Evolutionary conservation across 352 stramenopile species (phyloP), one percentile per base, ranked within the genome.

Genomic region (Pythium rishiriense): DNA sequence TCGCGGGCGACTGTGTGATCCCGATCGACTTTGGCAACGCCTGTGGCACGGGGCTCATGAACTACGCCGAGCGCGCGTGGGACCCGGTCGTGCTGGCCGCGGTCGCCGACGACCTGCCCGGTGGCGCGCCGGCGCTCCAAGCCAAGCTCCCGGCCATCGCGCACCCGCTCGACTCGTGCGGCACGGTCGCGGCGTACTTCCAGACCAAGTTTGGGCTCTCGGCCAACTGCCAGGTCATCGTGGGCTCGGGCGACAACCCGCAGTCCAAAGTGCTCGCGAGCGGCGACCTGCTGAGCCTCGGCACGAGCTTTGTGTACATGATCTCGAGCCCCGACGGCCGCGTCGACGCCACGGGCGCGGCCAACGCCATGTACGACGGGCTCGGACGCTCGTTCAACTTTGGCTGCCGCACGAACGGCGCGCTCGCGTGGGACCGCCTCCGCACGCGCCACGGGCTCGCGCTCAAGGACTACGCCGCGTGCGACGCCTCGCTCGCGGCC

Each of bases 251-350:
- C 25, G 46, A 52, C 46, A 52, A 52, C 46, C 46, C 46, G 14
- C 46, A 52, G 46, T 52, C 46, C 46, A 52, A 52, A 17, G 46
- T 52, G 14, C 46, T 52, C 15, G 46, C 46, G 25, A 31, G 24
- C 14, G 46, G 46, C 14, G 46, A 52, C 29, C 26, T 52, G 25
- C 19, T 52, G 26, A 52, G 46, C 46, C 46, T 52, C 25, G 46
- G 46, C 24, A 52, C 46, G 4, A 52, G 46, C 46, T 52, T 52
- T 39, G 46, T 52, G 25, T 52, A 52, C 17, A 52, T 52, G 46
- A 52, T 52, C 10, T 52, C 46, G 46, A 52, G 46, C 26, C 46
- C 46, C 3, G 46, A 52, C 26, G 46, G 46, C 19, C 46, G 46
- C 11, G 46, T 52, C 3, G 46, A 52, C 22, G 26, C 24, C 10